Base-by-base conservation (phyloP, 2,329 filamentous ascomycete species). In the Penicillium sclerotigenum region DNA sequence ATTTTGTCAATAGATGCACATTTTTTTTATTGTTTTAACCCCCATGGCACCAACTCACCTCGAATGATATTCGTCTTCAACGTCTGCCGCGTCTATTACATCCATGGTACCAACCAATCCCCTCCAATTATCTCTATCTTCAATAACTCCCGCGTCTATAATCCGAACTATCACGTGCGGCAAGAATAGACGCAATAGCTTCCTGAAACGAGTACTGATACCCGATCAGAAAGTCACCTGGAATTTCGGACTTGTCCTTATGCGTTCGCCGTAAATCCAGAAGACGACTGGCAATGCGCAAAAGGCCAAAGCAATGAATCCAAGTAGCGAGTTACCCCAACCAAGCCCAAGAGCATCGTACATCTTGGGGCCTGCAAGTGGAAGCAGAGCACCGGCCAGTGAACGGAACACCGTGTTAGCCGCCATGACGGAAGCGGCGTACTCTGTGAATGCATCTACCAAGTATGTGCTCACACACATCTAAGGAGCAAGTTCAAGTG, bases 331-430 rank as follows among this genome's bases (percentile, higher is more conserved):
- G 52, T 80, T 81, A 0, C 80, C 80, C 79, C 79, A 81, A 4
- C 79, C 80, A 28, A 80, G 71, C 0, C 78, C 78, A 1, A 82
- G 68, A 0, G 67, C 64, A 0, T 65, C 54, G 57, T 80, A 81
- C 79, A 83, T 66, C 65, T 77, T 74, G 0, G 79, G 72, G 0
- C 85, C 86, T 11, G 84, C 85, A 1, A 88, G 73, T 0, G 86
- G 86, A 1, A 88, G 79, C 0, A 84, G 73, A 6, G 84, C 84
- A 0, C 82, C 84, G 0, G 79, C 77, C 50, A 86, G 71, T 1
- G 79, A 83, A 28, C 83, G 74, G 29, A 85, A 73, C 3, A 85
- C 78, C 0, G 81, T 81, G 13, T 80, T 80, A 0, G 81, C 83
- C 0, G 81, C 83, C 40, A 81, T 79, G 0, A 80, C 80, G 50